Conservation (phyloP, 2,329 filamentous ascomycete species). For the Fusarium oxysporum region DNA sequence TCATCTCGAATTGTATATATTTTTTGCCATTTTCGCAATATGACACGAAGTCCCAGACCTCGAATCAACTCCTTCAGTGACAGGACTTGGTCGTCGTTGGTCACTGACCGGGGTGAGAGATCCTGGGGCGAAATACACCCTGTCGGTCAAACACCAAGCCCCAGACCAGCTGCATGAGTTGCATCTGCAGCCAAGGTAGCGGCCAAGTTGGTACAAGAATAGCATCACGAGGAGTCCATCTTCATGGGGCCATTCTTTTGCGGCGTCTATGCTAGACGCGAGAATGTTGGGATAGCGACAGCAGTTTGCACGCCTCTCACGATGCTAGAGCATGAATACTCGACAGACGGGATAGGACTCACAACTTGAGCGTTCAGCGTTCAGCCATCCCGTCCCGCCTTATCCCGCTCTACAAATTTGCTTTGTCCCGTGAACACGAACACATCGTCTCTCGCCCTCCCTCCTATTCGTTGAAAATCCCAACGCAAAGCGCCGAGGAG, state of each 20-base stretch:
- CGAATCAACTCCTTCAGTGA: slow-evolving; percentile 26
- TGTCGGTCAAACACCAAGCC: slow-evolving; percentile 24
- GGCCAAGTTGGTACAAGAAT: slow-evolving; percentile 34
- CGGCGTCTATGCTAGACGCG: slow-evolving; percentile 39
- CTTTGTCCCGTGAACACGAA: slow-evolving; percentile 21
- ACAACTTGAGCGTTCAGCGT: background rate
- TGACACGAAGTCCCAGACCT: slow-evolving; percentile 15
- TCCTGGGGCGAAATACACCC: slow-evolving; percentile 30
- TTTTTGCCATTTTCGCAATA: background rate
- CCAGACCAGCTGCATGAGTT: slow-evolving; percentile 38
- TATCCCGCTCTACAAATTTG: slow-evolving; percentile 21
- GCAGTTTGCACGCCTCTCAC: slow-evolving; percentile 1
- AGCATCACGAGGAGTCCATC: slow-evolving; percentile 28
- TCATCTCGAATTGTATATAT: slow-evolving; percentile 9
- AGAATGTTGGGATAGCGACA: background rate
- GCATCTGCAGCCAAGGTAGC: slow-evolving; percentile 21
- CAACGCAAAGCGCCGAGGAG: slow-evolving; percentile 39
- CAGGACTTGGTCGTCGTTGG: slow-evolving; percentile 26
- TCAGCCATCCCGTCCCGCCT: slow-evolving; percentile 19
- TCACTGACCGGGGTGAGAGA: slow-evolving; percentile 17
- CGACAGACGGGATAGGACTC: background rate
- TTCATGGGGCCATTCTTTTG: slow-evolving; percentile 3
- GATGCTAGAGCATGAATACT: background rate
- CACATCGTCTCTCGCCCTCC: background rate
- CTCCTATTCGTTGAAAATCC: slow-evolving; percentile 39